Conservation (phyloP, 108 stramenopile species). For the Epithemia pelagica region DNA sequence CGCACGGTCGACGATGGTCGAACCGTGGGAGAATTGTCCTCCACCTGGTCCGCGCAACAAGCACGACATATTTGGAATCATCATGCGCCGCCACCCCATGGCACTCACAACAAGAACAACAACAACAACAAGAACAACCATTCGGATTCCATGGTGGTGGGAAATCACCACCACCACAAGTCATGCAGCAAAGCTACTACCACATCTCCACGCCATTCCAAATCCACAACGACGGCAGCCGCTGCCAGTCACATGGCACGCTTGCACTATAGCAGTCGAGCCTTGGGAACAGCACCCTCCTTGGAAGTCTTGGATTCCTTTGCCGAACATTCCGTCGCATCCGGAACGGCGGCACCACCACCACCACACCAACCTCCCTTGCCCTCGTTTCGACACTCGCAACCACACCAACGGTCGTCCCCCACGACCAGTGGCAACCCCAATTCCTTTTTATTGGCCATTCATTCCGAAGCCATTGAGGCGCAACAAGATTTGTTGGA, state of each 20-base stretch:
- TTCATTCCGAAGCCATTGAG: constrained; percentile 44
- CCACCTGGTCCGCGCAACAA: neutral
- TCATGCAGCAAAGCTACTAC: too few species aligned
- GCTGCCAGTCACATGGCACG: neutral
- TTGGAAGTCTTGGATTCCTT: constrained; percentile 33
- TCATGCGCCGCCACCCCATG: too few species aligned
- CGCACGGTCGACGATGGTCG: neutral
- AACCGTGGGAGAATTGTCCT: neutral
- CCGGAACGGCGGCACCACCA: neutral
- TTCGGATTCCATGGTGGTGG: too few species aligned
- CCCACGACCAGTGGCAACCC: neutral
- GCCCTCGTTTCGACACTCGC: neutral
- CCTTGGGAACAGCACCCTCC: constrained; percentile 20
- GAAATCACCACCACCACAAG: too few species aligned
- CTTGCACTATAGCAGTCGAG: constrained; percentile 24
- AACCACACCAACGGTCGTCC: too few species aligned
- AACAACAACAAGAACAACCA: too few species aligned
- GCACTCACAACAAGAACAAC: too few species aligned
- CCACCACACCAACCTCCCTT: constrained; percentile 4
- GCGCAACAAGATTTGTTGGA: constrained; percentile 55
- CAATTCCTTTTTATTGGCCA: constrained; percentile 1
- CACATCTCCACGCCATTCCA: too few species aligned
- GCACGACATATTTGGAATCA: too few species aligned
- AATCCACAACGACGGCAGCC: too few species aligned
- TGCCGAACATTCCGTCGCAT: constrained; percentile 11